Evolutionary conservation across 495 filamentous ascomycete species (phyloP).

Genomic region (Hapsidospora chrysogenum): DNA sequence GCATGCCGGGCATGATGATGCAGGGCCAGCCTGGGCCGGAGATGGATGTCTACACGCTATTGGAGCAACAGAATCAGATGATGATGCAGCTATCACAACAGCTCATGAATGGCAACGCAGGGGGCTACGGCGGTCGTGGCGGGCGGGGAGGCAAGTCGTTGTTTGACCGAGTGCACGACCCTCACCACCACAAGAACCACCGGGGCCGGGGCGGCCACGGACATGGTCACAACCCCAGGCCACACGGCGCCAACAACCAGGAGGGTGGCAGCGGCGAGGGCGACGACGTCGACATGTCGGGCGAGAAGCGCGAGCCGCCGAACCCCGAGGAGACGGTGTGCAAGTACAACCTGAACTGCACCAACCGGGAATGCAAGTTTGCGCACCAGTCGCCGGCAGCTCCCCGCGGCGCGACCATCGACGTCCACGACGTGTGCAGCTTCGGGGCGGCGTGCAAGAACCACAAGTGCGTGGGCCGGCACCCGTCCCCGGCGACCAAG

Average conservation of each 20-base stretch:
- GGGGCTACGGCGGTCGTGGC: conserved; percentile 12
- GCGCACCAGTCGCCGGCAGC: conserved; percentile 91
- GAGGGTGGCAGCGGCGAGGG: conserved; percentile 13
- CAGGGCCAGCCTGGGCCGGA: conserved; percentile 33
- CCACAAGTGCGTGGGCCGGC: conserved; percentile 75
- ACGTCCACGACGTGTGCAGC: conserved; percentile 62
- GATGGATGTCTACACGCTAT: conserved; percentile 65
- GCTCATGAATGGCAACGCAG: conserved; percentile 36
- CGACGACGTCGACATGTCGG: conserved; percentile 36
- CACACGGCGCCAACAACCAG: conserved; percentile 6
- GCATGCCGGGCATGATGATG: conserved; percentile 31
- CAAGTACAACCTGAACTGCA: conserved; percentile 77
- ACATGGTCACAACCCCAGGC: conserved; percentile 16
- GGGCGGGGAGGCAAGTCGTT: conserved; percentile 42
- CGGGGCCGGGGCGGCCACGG: conserved; percentile 19
- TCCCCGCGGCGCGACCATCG: conserved; percentile 56
- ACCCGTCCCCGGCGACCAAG: conserved; percentile 79
- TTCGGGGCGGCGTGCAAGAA: conserved; percentile 91
- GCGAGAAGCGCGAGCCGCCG: conserved; percentile 23
- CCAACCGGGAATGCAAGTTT: conserved; percentile 75
- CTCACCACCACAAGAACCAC: conserved; percentile 15
- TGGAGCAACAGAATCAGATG: conserved; percentile 80
- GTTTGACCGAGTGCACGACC: conserved; percentile 55
- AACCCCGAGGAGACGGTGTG: conserved; percentile 52
- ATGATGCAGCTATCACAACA: conserved; percentile 49